A percentile compares a stretch with the other conserved stretches of the same genome.
phyloP scores from a whole-genome alignment of 1,139 yeast species.

The Lodderomyces orthopsilosis region DNA sequence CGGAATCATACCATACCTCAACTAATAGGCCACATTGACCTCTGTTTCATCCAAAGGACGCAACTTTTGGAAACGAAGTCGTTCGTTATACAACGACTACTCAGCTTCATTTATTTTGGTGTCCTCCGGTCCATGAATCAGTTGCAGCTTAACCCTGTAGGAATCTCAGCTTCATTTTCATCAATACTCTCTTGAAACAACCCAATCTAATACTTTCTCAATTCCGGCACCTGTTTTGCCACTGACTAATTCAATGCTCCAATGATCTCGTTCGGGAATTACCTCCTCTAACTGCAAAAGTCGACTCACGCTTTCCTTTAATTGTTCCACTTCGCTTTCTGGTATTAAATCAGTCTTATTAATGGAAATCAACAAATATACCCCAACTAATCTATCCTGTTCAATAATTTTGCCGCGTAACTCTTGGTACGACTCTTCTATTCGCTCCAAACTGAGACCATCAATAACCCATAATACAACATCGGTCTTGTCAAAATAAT shows the following conservation, averaged over 20 bases:
- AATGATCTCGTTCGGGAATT: constrained; percentile 26
- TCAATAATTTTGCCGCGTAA: constrained; percentile 60
- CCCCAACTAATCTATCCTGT: constrained; percentile 71
- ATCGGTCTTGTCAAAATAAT: constrained; percentile 85
- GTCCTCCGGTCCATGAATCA: too few relatives aligned
- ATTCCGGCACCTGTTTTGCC: constrained; percentile 58
- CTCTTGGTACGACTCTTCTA: constrained; percentile 64
- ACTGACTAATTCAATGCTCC: constrained; percentile 47
- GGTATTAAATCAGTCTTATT: constrained; percentile 56
- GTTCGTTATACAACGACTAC: too few relatives aligned
- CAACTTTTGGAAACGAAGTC: too few relatives aligned
- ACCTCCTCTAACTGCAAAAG: constrained; percentile 25
- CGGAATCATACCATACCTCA: too few relatives aligned
- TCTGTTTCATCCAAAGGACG: too few relatives aligned
- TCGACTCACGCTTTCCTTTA: constrained; percentile 18
- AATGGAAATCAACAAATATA: constrained; percentile 52
- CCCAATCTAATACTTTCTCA: constrained; percentile 48
- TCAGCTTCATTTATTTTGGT: too few relatives aligned
- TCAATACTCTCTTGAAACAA: constrained; percentile 25
- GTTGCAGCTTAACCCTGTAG: too few relatives aligned
- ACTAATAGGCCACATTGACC: too few relatives aligned
- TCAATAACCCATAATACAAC: constrained; percentile 93
- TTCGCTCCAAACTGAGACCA: constrained; percentile 56
- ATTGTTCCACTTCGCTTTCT: constrained; percentile 13
- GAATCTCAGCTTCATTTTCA: neutral